Conservation (phyloP, 176 grass and related monocot genomes). For the Triticum timopheevii region DNA sequence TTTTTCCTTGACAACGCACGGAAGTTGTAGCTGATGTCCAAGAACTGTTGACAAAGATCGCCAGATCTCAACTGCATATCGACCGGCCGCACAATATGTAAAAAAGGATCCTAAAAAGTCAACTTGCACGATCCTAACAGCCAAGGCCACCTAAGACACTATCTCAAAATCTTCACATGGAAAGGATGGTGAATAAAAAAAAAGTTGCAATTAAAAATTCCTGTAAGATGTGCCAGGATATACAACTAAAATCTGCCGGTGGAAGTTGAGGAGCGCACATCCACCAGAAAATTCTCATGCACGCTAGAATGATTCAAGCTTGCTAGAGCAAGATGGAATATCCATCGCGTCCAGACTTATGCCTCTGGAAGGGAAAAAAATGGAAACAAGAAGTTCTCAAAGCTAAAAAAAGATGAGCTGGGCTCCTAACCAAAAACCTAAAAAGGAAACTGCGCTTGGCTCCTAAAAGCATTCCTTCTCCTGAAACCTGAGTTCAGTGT, state of each 20-base stretch:
- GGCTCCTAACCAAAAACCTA: no score
- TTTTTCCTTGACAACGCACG: background rate
- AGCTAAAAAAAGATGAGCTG: background rate
- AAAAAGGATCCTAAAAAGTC: background rate
- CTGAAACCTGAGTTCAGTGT: no score
- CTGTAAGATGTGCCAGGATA: background rate
- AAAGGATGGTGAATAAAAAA: background rate
- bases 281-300: background rate
- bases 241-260: background rate
- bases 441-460: no score
- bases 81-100: background rate
- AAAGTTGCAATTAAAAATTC: background rate
- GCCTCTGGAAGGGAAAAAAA: background rate
- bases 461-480: no score
- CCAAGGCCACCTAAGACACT: background rate
- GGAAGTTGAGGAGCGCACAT: background rate
- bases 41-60: background rate
- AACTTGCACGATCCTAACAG: conserved; percentile 14
- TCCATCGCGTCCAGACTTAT: background rate
- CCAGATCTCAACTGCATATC: background rate
- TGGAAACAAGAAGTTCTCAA: background rate
- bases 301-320: conserved; percentile 10
- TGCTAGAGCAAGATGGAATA: background rate
- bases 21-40: background rate
- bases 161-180: conserved; percentile 15